Conservation (phyloP, 2,329 filamentous ascomycete species). For the Talaromyces islandicus region DNA sequence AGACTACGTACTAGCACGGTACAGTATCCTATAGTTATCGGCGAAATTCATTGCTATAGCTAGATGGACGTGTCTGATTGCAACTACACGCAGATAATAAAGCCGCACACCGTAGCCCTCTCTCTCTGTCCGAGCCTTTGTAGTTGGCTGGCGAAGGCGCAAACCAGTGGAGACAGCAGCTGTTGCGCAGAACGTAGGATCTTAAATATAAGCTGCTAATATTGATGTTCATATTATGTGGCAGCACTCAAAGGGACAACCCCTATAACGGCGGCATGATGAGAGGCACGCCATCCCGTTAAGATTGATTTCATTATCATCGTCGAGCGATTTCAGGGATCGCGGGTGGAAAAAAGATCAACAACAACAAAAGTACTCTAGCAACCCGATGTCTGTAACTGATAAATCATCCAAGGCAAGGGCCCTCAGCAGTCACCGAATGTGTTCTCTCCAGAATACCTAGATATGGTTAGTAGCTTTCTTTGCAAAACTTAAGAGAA, state of each 20-base stretch:
- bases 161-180: neutral
- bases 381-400: neutral
- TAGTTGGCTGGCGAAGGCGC: neutral
- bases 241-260: neutral
- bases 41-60: neutral
- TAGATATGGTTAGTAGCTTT: slow-evolving; percentile 28
- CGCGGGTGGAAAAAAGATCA: slow-evolving; percentile 1
- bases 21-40: neutral
- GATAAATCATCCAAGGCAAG: neutral
- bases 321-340: neutral
- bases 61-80: neutral
- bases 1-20: neutral
- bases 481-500: neutral
- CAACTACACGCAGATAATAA: neutral
- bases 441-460: slow-evolving; percentile 98
- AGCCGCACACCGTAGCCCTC: neutral
- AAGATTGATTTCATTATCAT: neutral
- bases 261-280: slow-evolving; percentile 11
- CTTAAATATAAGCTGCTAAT: neutral
- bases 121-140: neutral
- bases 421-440: slow-evolving; percentile 56
- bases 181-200: neutral
- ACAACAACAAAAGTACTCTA: slow-evolving; percentile 2
- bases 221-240: neutral
- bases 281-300: neutral